Conservation (phyloP, 2,329 filamentous ascomycete genomes). For the Penicillium janthinellum region DNA sequence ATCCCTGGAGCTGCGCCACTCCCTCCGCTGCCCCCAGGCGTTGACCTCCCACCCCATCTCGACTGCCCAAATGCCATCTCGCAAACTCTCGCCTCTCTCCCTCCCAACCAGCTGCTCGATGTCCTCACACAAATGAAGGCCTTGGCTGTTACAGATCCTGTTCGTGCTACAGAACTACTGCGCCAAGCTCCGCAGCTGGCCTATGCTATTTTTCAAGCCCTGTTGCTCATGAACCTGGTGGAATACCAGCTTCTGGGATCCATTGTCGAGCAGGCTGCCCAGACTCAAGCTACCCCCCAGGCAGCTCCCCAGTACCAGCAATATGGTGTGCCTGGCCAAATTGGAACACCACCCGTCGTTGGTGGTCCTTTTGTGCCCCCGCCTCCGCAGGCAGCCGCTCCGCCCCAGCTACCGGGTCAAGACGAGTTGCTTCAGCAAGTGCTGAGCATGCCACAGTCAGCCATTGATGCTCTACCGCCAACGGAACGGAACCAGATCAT, state of each 20-base stretch:
- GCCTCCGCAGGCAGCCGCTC: slow-evolving; percentile 45
- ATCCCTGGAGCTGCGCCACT: slow-evolving; percentile 58
- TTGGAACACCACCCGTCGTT: slow-evolving; percentile 55
- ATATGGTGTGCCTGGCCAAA: slow-evolving; percentile 47
- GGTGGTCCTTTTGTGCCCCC: slow-evolving; percentile 48
- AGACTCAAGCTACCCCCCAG: slow-evolving; percentile 44
- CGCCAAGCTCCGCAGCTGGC: slow-evolving; percentile 87
- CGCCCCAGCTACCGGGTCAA: slow-evolving; percentile 58
- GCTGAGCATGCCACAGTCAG: slow-evolving; percentile 74
- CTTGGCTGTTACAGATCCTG: slow-evolving; percentile 77
- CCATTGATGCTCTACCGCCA: slow-evolving; percentile 77
- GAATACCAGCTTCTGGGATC: slow-evolving; percentile 79
- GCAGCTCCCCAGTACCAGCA: slow-evolving; percentile 41
- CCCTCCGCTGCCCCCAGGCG: slow-evolving; percentile 80
- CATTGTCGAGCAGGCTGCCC: slow-evolving; percentile 68
- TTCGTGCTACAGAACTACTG: slow-evolving; percentile 81
- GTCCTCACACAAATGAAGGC: slow-evolving; percentile 94
- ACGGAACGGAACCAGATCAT: slow-evolving; percentile 78
- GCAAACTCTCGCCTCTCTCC: slow-evolving; percentile 81
- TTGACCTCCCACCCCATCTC: slow-evolving; percentile 79
- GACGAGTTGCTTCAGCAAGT: slow-evolving; percentile 79
- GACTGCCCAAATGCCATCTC: slow-evolving; percentile 90
- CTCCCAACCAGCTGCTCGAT: slow-evolving; percentile 85
- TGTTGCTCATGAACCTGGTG: slow-evolving; percentile 89
- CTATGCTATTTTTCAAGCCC: slow-evolving; percentile 92